Evolutionary conservation across 2,329 filamentous ascomycete species (phyloP).

Genomic region (Cryphonectria japonica): DNA sequence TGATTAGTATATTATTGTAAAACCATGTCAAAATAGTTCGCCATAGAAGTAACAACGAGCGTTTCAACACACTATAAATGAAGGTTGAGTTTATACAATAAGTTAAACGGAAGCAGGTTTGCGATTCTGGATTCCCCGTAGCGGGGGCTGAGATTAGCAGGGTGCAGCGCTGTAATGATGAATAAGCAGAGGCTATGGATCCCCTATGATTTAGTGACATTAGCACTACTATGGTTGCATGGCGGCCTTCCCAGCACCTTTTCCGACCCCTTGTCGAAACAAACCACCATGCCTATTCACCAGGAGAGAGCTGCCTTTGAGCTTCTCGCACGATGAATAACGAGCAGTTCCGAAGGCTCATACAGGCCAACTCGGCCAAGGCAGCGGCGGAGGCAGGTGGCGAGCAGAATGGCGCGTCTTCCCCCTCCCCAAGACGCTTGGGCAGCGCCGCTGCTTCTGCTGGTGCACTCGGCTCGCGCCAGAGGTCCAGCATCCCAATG

Average conservation of each 20-base stretch:
- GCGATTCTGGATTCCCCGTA: not conserved
- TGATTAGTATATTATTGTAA: too few relatives aligned
- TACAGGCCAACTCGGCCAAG: constrained; percentile 57
- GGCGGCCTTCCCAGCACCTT: not conserved
- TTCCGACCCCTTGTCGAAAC: not conserved
- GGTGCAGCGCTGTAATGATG: not conserved
- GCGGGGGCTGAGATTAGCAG: not conserved
- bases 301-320: not conserved
- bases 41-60: not conserved
- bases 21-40: not conserved
- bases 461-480: constrained; percentile 72
- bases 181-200: not conserved
- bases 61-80: not conserved
- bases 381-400: constrained; percentile 34
- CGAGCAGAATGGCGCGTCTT: constrained; percentile 52
- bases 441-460: constrained; percentile 40
- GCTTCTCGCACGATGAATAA: constrained; percentile 78
- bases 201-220: not conserved
- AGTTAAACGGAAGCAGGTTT: not conserved
- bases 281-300: not conserved
- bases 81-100: too few relatives aligned
- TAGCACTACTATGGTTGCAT: not conserved
- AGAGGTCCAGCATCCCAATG: constrained; percentile 86
- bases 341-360: constrained; percentile 84
- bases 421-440: constrained; percentile 34